Base-by-base conservation (phyloP, 805 yeast genomes). In the Suhomyces sp. region DNA sequence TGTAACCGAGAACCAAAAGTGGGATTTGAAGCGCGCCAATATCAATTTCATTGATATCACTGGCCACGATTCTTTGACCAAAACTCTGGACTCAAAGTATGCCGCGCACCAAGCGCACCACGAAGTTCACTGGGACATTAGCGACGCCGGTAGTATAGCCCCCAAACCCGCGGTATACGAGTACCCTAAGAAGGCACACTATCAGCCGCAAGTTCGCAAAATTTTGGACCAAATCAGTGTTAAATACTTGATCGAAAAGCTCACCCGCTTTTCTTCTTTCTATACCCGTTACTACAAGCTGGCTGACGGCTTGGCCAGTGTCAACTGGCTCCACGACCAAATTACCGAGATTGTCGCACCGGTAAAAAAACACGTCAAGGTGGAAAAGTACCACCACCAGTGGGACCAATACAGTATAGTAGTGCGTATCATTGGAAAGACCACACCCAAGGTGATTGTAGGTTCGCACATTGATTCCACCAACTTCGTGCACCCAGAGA, bases 401-500 rank as follows among this genome's bases (percentile, higher is more conserved):
- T 92, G 97, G 96, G 75, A 72, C 54, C 97, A 92, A 68, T 85
- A 80, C 61, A 85, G 94, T 3, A 73, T 89, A 2, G 79, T 91
- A 48, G 89, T 88, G 10, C 73, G 77, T 13, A 75, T 92, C 43
- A 75, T 77, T 6, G 90, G 91, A n/a, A 54, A 55, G 13, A 51
- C 67, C 44, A 57, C 69, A 20, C 78, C 77, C 15, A 75, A 77
- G 60, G 84, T 92, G 1, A 83, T 92, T n/a, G 79, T 92, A 40
- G 97, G 97, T 1, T 87, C 96, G 24, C 97, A 93, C 70, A 87
- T 86, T 63, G 98, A 92, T 65, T 86, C 96, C 2, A 78, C 86
- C 57, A 90, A 89, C 63, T 73, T 88, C 50, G 57, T 87, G 35
- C 75, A 87, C 51, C 97, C 97, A 8, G 76, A 76, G 37, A 56